Conservation (phyloP, 371 early-diverging fungal genomes). For the Amoeboaphelidium protococcarum region DNA sequence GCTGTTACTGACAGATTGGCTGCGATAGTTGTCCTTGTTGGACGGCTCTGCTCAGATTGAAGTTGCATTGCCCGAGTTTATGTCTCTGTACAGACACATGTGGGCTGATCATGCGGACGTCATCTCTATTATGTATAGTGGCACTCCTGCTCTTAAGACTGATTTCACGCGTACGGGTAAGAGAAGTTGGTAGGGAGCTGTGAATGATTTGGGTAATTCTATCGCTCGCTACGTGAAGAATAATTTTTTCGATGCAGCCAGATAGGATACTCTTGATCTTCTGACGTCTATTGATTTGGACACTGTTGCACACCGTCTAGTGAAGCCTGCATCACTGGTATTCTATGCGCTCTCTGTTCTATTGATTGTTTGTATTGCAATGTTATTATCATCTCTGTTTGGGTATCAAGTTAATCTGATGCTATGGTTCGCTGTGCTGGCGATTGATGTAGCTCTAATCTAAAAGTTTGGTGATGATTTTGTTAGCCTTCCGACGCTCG, state of each 20-base stretch:
- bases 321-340: too few relatives aligned
- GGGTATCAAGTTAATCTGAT: too few relatives aligned
- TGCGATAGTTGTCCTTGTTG: conserved; percentile 8
- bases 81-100: conserved; percentile 41
- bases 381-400: too few relatives aligned
- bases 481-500: background rate
- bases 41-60: conserved; percentile 1
- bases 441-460: too few relatives aligned
- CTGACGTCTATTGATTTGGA: too few relatives aligned
- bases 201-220: conserved; percentile 59
- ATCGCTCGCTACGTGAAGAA: conserved; percentile 62
- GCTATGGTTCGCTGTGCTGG: too few relatives aligned
- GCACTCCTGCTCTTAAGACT: conserved; percentile 93
- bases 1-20: conserved; percentile 11
- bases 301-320: too few relatives aligned
- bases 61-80: conserved; percentile 10
- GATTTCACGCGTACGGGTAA: conserved; percentile 83
- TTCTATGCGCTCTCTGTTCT: too few relatives aligned
- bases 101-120: conserved; percentile 99
- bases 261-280: too few relatives aligned
- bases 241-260: conserved; percentile 68
- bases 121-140: conserved; percentile 77
- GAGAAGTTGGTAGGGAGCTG: conserved; percentile 47
- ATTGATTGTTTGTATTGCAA: too few relatives aligned
- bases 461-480: background rate